Evolutionary conservation across 2,329 filamentous ascomycete genomes (phyloP), one percentile per base, ranked within the genome.

Genomic region (Chaetomium globosum): DNA sequence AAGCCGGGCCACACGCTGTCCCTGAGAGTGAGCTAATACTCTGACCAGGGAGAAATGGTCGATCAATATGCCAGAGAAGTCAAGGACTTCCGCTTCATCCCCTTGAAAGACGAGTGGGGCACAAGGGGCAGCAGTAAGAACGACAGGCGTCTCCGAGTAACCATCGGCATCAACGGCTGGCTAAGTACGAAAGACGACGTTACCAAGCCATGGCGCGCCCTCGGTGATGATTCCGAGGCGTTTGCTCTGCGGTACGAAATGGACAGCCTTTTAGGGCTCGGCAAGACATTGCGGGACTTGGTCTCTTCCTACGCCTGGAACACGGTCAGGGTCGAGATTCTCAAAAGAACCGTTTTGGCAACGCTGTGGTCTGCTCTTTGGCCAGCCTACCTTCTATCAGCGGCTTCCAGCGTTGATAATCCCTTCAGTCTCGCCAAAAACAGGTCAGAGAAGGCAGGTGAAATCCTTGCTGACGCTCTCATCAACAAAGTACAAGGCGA

Each of bases 151-250:
- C 79, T 97, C 3, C 85, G 92, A 12, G 88, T 97, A 3, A 93
- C 91, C 0, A 91, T 97, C 65, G 92, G 91, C 9, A 87, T 96
- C 68, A 94, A 92, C 66, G 93, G 93, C 43, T 97, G 93, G 93
- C 82, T 96, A 13, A 89, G 85, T 2, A 82, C 86, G 8, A 86
- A 90, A 69, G 85, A 89, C 33, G 92, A 97, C 70, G 85, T 96
- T 30, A 84, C 89, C 5, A 85, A 86, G 67, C 93, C 93, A 0
- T 97, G 93, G 93, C 84, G 85, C 36, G 87, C 89, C 33, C 81
- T 97, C 13, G 85, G 87, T 2, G 80, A 85, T 36, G 84, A 90
- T 67, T 84, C 89, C 1, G 93, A 97, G 75, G 87, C 91, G 0
- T 97, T 97, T 73, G 93, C 92, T 1, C 80, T 97, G 6, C 85